phyloP scores from a whole-genome alignment of 2,329 filamentous ascomycete genomes.

The Penicillium sp. region DNA sequence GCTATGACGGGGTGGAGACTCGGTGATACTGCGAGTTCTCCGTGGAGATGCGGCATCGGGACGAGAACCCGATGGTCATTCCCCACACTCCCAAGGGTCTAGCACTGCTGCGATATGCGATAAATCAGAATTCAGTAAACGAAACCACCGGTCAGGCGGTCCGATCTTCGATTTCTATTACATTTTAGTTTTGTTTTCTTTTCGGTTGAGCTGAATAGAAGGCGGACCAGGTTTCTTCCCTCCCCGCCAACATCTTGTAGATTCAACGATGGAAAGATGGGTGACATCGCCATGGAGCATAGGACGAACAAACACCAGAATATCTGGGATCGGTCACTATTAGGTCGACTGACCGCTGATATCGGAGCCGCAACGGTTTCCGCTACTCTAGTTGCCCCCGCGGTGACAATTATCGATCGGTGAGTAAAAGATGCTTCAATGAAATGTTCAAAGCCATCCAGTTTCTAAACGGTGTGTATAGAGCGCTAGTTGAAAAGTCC shows the following conservation, averaged over 20 bases:
- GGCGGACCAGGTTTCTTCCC: neutral
- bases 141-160: neutral
- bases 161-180: neutral
- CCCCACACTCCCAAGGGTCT: too few species aligned
- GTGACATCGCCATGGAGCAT: slow-evolving; percentile 14
- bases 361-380: slow-evolving; percentile 29
- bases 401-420: slow-evolving; percentile 35
- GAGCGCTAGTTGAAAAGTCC: slow-evolving; percentile 31
- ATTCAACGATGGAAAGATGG: neutral
- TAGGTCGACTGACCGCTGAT: slow-evolving; percentile 26
- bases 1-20: slow-evolving; percentile 10
- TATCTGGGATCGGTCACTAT: slow-evolving; percentile 12
- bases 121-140: neutral
- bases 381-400: slow-evolving; percentile 30
- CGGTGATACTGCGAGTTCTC: neutral
- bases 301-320: neutral
- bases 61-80: slow-evolving; percentile 9
- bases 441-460: too few species aligned
- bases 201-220: neutral
- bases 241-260: neutral
- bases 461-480: slow-evolving; percentile 4
- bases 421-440: too few species aligned
- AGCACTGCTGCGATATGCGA: neutral
- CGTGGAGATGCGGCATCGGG: slow-evolving; percentile 6
- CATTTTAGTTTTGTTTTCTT: neutral